Percentiles rank a stretch among this genome's conserved stretches.
Evolutionary conservation across 331 rosid species (phyloP).

Genomic region (Pyrus hybrid): DNA sequence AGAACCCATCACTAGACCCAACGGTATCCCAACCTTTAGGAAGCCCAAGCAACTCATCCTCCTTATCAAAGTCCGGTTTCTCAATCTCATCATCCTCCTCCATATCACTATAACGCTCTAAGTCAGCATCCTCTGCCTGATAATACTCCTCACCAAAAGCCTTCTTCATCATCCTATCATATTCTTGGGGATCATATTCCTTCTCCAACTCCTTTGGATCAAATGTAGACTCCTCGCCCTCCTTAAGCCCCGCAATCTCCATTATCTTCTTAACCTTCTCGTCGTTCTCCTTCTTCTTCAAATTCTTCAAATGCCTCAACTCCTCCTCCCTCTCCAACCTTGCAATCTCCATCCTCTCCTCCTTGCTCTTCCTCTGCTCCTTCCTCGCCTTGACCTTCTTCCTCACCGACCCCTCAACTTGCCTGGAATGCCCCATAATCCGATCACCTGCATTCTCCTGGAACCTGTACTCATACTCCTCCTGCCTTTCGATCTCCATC

Average conservation of each 20-base stretch:
- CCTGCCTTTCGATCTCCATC: constrained; percentile 56
- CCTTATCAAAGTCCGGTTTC: constrained; percentile 79
- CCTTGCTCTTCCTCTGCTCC: constrained; percentile 80
- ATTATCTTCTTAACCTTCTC: constrained; percentile 61
- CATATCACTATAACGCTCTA: constrained; percentile 35
- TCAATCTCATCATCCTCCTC: constrained; percentile 43
- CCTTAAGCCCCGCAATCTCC: constrained; percentile 66
- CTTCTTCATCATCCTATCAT: constrained; percentile 74
- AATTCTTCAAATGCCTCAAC: constrained; percentile 73
- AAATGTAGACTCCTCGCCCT: constrained; percentile 39
- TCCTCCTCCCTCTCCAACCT: constrained; percentile 88
- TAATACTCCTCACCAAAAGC: constrained; percentile 70
- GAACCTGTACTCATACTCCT: constrained; percentile 70
- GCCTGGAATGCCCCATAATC: constrained; percentile 67
- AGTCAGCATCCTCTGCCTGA: constrained; percentile 49
- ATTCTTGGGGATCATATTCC: constrained; percentile 82
- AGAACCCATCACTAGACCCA: constrained; percentile 55
- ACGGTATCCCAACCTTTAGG: constrained; percentile 56
- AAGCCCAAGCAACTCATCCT: constrained; percentile 84
- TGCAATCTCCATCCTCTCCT: constrained; percentile 78
- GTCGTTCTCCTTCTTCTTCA: constrained; percentile 83
- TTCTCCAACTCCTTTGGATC: constrained; percentile 56
- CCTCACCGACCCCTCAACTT: constrained; percentile 70
- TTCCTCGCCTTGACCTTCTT: constrained; percentile 68
- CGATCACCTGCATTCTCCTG: constrained; percentile 74